These are phyloP conservation scores for Sextonia rubra DNA, from an alignment of 164 flowering plant species.

Conservation along the genomic window DNA sequence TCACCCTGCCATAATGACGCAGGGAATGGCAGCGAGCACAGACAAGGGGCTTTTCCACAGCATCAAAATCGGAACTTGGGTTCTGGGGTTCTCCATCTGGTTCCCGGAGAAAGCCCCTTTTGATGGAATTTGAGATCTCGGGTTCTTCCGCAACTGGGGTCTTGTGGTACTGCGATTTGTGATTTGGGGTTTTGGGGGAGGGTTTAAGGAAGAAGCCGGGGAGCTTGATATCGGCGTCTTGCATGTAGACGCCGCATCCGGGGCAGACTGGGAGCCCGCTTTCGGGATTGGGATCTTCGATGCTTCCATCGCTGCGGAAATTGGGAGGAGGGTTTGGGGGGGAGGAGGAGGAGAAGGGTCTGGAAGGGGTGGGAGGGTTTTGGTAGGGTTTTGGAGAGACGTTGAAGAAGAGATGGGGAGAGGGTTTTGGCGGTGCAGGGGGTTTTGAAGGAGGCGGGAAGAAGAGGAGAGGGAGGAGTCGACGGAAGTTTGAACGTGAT, in stretches of 20 bases:
- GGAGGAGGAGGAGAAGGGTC: not conserved
- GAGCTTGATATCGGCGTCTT: slow-evolving; percentile 49
- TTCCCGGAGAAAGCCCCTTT: slow-evolving; percentile 45
- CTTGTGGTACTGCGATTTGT: slow-evolving; percentile 24
- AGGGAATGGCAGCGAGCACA: slow-evolving; percentile 87
- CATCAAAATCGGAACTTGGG: not conserved
- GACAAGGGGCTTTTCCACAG: slow-evolving; percentile 45
- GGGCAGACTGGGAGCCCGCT: slow-evolving; percentile 47
- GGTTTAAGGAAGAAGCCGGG: slow-evolving; percentile 79
- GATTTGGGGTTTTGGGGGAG: slow-evolving; percentile 31
- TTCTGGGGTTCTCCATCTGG: not conserved
- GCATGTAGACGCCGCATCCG: slow-evolving; percentile 93
- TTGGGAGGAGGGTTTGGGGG: slow-evolving; percentile 5
- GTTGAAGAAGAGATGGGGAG: not conserved
- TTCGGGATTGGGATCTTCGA: slow-evolving; percentile 36
- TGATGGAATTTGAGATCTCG: slow-evolving; percentile 54
- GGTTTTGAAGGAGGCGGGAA: not conserved
- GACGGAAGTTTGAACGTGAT: not conserved
- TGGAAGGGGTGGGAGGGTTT: not conserved
- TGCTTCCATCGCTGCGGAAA: slow-evolving; percentile 68
- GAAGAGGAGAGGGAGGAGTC: not conserved
- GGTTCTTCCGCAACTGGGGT: slow-evolving; percentile 46
- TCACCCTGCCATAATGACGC: slow-evolving; percentile 76
- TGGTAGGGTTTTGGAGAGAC: not conserved
- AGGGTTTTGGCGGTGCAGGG: not conserved